Percentiles rank a stretch among this genome's conserved stretches.
phyloP scores from a whole-genome alignment of 768 basidiomycete species.

The Russula vinacea region DNA sequence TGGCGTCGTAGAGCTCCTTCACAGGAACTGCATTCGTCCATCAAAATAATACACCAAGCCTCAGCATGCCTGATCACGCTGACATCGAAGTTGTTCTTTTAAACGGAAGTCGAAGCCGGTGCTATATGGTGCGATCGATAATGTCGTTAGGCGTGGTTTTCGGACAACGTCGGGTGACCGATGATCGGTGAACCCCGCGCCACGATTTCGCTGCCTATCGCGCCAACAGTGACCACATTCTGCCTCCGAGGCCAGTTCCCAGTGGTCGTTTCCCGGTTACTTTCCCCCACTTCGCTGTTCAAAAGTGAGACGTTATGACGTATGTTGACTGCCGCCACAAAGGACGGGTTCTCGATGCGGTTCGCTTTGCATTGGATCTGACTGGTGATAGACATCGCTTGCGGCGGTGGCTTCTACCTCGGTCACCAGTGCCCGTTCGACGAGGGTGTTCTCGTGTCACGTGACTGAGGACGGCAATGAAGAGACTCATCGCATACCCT shows the following conservation, averaged over 20 bases:
- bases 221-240: background rate
- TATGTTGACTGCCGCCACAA: background rate
- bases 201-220: constrained; percentile 7
- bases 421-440: background rate
- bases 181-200: constrained; percentile 16
- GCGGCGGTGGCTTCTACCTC: background rate
- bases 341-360: background rate
- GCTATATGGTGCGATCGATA: background rate
- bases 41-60: background rate
- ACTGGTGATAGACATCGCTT: constrained; percentile 5
- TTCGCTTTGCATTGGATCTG: background rate
- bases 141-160: constrained; percentile 3
- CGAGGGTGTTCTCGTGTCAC: background rate
- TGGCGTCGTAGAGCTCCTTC: background rate
- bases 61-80: background rate
- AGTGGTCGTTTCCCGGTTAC: background rate
- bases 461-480: background rate
- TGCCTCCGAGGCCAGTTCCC: background rate
- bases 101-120: constrained; percentile 3
- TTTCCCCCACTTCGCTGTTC: background rate
- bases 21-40: background rate
- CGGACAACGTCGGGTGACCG: constrained; percentile 1
- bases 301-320: background rate
- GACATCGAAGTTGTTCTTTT: constrained; percentile 5
- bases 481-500: background rate